Base-by-base conservation (phyloP, 352 stramenopile species). In the Thalassiosira pacifica region DNA sequence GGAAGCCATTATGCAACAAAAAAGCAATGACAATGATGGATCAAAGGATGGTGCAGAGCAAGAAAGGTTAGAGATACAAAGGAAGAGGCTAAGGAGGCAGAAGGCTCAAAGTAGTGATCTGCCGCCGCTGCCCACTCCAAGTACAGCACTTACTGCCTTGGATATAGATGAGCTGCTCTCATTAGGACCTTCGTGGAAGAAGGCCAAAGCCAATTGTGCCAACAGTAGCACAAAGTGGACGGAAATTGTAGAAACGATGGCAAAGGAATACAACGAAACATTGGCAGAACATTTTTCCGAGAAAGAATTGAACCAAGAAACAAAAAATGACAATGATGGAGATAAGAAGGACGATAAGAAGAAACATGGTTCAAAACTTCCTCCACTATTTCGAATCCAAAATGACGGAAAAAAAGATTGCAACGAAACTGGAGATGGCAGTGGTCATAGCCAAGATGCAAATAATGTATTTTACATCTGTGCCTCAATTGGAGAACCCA, bases 381-480 rank as follows among this genome's bases (percentile, higher is more conserved):
- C 91, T 13, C 82, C 76, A 32, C 19, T 93, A 0, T 95, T 95
- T 92, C 82, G 87, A 37, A 64, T 88, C n/a, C 31, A 69, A 48
- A 69, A 75, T 71, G 74, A 65, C 42, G 52, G 32, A 1, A 24
- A 32, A 18, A 24, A 31, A 8, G 48, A 26, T 24, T 6, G 24
- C 48, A 60, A n/a, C 18, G 24, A n/a, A 6, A 60, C 11, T 24
- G 24, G n/a, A 8, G n/a, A 60, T 24, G n/a, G n/a, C 48, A 60
- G n/a, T 24, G 24, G n/a, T n/a, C n/a, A n/a, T n/a, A n/a, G 64
- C n/a, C 27, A 64, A 37, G 24, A 70, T 76, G 1, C 26, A 0
- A 40, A 86, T 57, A 79, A n/a, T n/a, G n/a, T 70, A 29, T 92
- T 94, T 83, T 95, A 92, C 63, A 87, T 94, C n/a, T 91, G 61